These are phyloP conservation scores for Aquilaria sinensis DNA, from an alignment of 345 rosid species.

Conservation along the genomic window DNA sequence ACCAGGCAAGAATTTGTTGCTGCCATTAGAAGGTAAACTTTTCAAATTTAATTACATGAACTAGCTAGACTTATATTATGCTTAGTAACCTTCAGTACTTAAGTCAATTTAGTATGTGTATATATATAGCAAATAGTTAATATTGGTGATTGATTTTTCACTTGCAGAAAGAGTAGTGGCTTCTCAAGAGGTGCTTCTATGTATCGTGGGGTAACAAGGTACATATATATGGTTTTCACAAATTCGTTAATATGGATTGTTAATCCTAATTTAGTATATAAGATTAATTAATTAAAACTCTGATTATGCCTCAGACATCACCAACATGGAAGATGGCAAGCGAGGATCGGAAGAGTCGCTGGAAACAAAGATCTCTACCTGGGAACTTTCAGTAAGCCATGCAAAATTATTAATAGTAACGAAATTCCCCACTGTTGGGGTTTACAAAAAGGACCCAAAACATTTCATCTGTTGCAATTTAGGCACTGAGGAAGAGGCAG, in stretches of 20 bases:
- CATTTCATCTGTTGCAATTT: not conserved
- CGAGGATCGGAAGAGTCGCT: slow-evolving; percentile 97
- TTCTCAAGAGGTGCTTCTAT: slow-evolving; percentile 99
- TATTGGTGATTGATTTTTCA: not conserved
- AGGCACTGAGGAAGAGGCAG: slow-evolving; percentile 99
- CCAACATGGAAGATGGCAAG: slow-evolving; percentile 99
- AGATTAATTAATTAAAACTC: no score
- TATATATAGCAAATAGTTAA: not conserved
- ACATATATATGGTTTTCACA: not conserved
- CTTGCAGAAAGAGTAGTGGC: slow-evolving; percentile 91
- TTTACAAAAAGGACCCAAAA: slow-evolving; percentile 1
- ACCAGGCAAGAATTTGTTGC: slow-evolving; percentile 99
- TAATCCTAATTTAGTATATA: no score
- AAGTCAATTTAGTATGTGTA: not conserved
- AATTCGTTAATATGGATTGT: no score
- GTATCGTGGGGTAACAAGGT: slow-evolving; percentile 99
- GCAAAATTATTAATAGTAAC: not conserved
- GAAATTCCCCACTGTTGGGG: not conserved
- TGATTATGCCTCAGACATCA: slow-evolving; percentile 57
- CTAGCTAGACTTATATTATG: not conserved
- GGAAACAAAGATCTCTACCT: slow-evolving; percentile 99
- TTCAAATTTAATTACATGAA: not conserved
- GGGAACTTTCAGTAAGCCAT: slow-evolving; percentile 89
- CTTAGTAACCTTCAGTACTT: not conserved
- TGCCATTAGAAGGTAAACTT: slow-evolving; percentile 71